Conservation (phyloP, 192 early-diverging fungal species). For the Linnemannia schmuckeri region DNA sequence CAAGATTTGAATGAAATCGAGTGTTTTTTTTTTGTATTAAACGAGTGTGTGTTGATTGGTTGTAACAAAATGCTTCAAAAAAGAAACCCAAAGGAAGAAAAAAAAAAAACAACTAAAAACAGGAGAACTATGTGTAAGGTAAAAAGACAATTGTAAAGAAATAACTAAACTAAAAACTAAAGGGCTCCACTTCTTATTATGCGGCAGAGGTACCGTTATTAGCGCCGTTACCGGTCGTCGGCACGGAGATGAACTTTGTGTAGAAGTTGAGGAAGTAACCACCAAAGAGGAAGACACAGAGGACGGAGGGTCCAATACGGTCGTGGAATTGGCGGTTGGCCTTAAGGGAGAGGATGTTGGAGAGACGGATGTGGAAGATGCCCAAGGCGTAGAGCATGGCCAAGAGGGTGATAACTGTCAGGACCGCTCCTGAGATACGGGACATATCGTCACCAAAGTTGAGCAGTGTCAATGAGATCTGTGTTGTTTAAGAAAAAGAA, state of each 20-base stretch:
- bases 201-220: not conserved
- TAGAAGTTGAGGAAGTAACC: conserved; percentile 58
- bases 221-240: no score
- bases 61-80: not conserved
- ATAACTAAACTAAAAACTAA: not conserved
- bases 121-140: no score
- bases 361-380: conserved; percentile 81
- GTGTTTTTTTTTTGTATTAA: not conserved
- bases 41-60: not conserved
- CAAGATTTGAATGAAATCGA: no score
- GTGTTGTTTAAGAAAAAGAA: no score
- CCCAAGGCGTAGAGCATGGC: conserved; percentile 86
- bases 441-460: conserved; percentile 84
- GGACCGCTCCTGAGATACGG: conserved; percentile 63
- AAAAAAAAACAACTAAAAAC: not conserved
- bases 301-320: conserved; percentile 76
- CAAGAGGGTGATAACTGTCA: conserved; percentile 73
- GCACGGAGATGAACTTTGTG: conserved; percentile 21
- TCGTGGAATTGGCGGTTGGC: conserved; percentile 85
- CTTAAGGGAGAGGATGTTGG: conserved; percentile 71
- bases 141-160: not conserved
- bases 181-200: not conserved
- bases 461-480: conserved; percentile 58
- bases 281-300: conserved; percentile 75
- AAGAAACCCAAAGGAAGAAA: not conserved